Base-by-base conservation (phyloP, 805 yeast genomes). In the Wickerhamiella occidentalis region DNA sequence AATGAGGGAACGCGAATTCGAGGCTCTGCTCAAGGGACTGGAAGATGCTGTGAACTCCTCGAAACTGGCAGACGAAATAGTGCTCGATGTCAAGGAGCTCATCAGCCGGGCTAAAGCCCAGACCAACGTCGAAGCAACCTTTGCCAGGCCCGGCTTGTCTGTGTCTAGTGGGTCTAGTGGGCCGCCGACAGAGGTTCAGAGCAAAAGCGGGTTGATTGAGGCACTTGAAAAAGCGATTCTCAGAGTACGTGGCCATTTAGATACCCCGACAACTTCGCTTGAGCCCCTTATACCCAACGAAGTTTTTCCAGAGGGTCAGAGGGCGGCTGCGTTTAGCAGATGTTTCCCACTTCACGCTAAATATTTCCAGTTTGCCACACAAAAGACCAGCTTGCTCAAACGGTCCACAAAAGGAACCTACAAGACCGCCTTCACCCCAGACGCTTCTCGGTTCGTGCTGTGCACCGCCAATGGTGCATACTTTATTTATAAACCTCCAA, bases 401-500 rank as follows among this genome's bases (percentile, higher is more conserved):
- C 42, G 48, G 17, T 33, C 15, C 38, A 9, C 48, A 11, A 36
- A 37, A 26, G 21, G 33, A 6, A 35, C n/a, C 21, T 69, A 78
- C 55, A 67, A 78, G 64, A 63, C 86, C 48, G 72, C 83, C 52
- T 71, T 78, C 41, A 72, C 92, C 7, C 78, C 80, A 8, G 82
- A 79, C 57, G 69, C 81, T 36, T 73, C 79, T 4, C 73, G 73
- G 54, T 77, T 85, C 61, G 88, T 77, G 0, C 65, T 87, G 3
- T 67, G 86, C 3, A 71, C 79, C 2, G 82, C 82, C 22, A 74
- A 75, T 2, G 48, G 48, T 53, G 76, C 76, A 57, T 86, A 92
- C 86, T 84, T 81, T 61, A 78, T 85, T 4, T 85, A 74, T 59
- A 65, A 69, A n/a, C 72, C 80, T 17, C 69, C 61, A 4, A 22